These are phyloP conservation scores for Elaeagnus macrophylla DNA, from an alignment of 306 rosid genomes.

Conservation along the genomic window DNA sequence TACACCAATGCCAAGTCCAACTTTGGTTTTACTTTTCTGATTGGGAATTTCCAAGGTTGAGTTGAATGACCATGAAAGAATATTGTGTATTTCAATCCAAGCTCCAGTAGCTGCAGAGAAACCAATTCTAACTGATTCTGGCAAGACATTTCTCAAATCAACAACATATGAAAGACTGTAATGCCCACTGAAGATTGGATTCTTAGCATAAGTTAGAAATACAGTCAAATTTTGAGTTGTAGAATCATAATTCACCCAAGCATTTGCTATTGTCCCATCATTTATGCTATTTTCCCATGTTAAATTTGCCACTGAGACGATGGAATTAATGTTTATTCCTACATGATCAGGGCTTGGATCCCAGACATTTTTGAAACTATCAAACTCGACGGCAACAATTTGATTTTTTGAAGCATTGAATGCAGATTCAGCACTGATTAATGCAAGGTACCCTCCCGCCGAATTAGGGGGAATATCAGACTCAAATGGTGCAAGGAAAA, in stretches of 20 bases:
- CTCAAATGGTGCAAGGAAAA: conserved; percentile 51
- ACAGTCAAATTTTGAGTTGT: conserved; percentile 46
- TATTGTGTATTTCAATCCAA: conserved; percentile 43
- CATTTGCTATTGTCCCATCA: conserved; percentile 37
- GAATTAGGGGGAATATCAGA: conserved; percentile 43
- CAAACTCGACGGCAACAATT: conserved; percentile 69
- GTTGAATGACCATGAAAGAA: conserved; percentile 59
- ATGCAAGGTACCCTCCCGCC: conserved; percentile 50
- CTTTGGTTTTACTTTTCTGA: not conserved
- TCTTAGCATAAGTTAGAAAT: conserved; percentile 37
- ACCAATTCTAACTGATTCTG: conserved; percentile 52
- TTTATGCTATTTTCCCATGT: conserved; percentile 45
- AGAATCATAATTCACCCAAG: conserved; percentile 58
- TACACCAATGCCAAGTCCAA: conserved; percentile 11
- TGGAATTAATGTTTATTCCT: conserved; percentile 61
- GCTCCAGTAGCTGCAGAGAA: conserved; percentile 69
- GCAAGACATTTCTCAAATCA: conserved; percentile 50
- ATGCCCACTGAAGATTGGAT: conserved; percentile 27
- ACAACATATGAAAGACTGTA: conserved; percentile 34
- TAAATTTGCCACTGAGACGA: conserved; percentile 29
- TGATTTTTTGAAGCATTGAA: conserved; percentile 25
- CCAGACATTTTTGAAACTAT: conserved; percentile 35
- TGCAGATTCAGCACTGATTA: conserved; percentile 28
- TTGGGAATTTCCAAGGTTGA: conserved; percentile 38
- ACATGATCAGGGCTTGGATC: conserved; percentile 52